Percentiles rank a stretch among this genome's conserved stretches.
Conservation (phyloP, 768 basidiomycete genomes). For the Nevesoporus exiguus region DNA sequence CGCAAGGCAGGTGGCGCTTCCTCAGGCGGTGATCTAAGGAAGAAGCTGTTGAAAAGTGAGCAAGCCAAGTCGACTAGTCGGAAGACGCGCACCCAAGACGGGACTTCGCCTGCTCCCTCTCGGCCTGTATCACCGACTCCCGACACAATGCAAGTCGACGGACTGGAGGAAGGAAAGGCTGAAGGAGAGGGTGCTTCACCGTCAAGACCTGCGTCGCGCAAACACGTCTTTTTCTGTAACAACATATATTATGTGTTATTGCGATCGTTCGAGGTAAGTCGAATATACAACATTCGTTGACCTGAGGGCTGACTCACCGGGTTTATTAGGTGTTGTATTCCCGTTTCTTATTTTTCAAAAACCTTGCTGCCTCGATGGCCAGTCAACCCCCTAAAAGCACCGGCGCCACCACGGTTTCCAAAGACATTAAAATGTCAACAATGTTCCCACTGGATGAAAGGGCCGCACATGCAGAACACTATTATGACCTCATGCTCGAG, state of each 20-base stretch:
- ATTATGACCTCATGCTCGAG: conserved; percentile 80
- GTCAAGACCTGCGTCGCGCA: conserved; percentile 39
- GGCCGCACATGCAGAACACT: conserved; percentile 53
- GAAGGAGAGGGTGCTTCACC: conserved; percentile 17
- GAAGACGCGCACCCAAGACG: conserved; percentile 55
- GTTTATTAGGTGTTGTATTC: conserved; percentile 69
- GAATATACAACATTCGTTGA: not conserved
- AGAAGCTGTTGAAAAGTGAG: conserved; percentile 78
- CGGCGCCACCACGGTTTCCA: conserved; percentile 13
- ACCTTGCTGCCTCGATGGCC: conserved; percentile 50
- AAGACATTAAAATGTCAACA: conserved; percentile 29
- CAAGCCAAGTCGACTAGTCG: conserved; percentile 68
- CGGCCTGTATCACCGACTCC: conserved; percentile 60
- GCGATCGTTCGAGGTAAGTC: conserved; percentile 78
- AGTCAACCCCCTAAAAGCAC: conserved; percentile 20
- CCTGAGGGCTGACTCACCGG: not conserved
- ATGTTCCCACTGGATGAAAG: conserved; percentile 33
- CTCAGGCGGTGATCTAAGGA: conserved; percentile 63
- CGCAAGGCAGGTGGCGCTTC: conserved; percentile 37
- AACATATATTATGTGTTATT: conserved; percentile 84
- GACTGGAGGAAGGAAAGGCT: conserved; percentile 27
- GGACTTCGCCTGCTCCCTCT: conserved; percentile 53
- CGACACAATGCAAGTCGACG: conserved; percentile 39
- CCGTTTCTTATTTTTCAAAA: conserved; percentile 77
- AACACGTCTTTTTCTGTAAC: conserved; percentile 80